These are phyloP conservation scores for Fonsecaea monophora DNA, from an alignment of 2,329 filamentous ascomycete genomes.

Conservation along the genomic window DNA sequence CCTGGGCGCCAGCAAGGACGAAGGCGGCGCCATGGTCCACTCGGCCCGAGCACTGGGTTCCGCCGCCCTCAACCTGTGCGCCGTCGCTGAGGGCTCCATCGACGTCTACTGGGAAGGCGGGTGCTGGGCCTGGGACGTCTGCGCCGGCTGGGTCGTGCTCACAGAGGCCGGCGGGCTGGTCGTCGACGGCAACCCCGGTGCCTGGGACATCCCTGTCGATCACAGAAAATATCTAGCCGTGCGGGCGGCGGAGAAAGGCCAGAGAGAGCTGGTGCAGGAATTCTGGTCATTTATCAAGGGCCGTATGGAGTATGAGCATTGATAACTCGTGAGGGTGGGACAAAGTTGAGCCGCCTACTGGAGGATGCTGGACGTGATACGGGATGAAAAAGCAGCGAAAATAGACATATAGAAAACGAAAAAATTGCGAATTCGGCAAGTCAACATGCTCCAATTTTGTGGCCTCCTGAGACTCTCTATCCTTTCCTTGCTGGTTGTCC, in stretches of 20 bases:
- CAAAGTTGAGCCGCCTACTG: not conserved
- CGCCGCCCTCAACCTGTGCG: slow-evolving; percentile 68
- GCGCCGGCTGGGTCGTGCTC: slow-evolving; percentile 67
- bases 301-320: slow-evolving; percentile 47
- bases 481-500: slow-evolving; percentile 15
- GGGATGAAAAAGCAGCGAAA: not conserved
- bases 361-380: not conserved
- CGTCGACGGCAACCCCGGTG: slow-evolving; percentile 59
- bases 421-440: not conserved
- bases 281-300: slow-evolving; percentile 52
- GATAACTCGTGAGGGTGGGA: slow-evolving; percentile 37
- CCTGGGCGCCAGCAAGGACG: slow-evolving; percentile 56
- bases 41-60: slow-evolving; percentile 63
- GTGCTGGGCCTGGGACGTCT: slow-evolving; percentile 72
- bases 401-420: slow-evolving; percentile 25
- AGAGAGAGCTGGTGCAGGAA: slow-evolving; percentile 51
- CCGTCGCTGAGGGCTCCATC: slow-evolving; percentile 62
- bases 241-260: slow-evolving; percentile 41
- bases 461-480: slow-evolving; percentile 10
- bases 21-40: slow-evolving; percentile 68
- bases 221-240: slow-evolving; percentile 61
- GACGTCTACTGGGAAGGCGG: slow-evolving; percentile 72
- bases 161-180: slow-evolving; percentile 66
- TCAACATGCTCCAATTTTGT: not conserved
- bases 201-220: slow-evolving; percentile 62